phyloP scores from a whole-genome alignment of 2,329 filamentous ascomycete genomes.

The Hawksworthiomyces lignivorus region DNA sequence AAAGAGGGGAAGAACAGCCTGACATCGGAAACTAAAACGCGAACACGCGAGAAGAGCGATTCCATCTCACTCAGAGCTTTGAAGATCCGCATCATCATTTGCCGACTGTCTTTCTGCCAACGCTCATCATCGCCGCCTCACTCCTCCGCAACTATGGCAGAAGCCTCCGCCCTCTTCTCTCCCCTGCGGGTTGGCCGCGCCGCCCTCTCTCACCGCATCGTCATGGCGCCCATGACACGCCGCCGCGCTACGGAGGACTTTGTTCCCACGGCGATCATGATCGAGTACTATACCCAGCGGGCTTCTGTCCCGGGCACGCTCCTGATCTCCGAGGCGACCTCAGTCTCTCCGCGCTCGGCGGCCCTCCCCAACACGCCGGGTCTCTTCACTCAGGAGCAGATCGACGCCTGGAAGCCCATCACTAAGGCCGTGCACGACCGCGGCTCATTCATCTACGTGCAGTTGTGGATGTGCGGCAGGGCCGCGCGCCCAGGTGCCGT shows the following conservation, averaged over 20 bases:
- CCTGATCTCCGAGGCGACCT: constrained; percentile 38
- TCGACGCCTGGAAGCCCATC: constrained; percentile 50
- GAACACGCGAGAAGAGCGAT: too few species aligned
- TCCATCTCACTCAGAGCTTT: too few species aligned
- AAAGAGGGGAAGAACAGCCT: too few species aligned
- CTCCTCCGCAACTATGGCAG: background rate
- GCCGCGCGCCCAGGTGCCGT: constrained; percentile 1
- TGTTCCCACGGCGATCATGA: constrained; percentile 21
- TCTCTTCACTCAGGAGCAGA: constrained; percentile 47
- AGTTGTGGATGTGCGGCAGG: constrained; percentile 9
- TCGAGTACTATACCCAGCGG: constrained; percentile 37
- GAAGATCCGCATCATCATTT: too few species aligned
- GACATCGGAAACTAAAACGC: too few species aligned
- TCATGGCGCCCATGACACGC: constrained; percentile 45
- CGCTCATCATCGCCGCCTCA: background rate
- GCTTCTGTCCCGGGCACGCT: constrained; percentile 31
- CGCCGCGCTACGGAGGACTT: constrained; percentile 34
- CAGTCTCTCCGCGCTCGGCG: constrained; percentile 27
- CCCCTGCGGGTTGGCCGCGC: constrained; percentile 35
- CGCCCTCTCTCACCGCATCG: constrained; percentile 40
- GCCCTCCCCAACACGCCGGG: constrained; percentile 43
- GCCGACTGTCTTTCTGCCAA: background rate
- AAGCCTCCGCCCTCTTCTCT: constrained; percentile 14
- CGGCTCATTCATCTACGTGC: constrained; percentile 6
- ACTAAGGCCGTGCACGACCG: constrained; percentile 49